Base-by-base conservation (phyloP, 192 early-diverging fungal species). In the Rhizoclosmatium sp. region DNA sequence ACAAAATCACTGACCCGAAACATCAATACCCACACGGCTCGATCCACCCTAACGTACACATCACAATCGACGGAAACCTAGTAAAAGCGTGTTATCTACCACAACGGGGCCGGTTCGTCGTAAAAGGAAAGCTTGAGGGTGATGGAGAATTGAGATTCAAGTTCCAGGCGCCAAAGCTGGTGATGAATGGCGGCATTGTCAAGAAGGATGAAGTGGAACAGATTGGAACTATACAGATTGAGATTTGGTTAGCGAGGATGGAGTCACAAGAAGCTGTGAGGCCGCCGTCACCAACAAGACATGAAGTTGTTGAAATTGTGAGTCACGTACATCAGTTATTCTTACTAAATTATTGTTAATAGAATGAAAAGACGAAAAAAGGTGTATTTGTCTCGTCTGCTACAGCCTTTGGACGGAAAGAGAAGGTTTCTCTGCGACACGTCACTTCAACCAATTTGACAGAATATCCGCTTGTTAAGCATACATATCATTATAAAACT, bases 331-430 rank as follows among this genome's bases (percentile, higher is more conserved):
- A 19, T 56, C 39, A 39, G 16, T 47, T 54, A 19, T 47, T 68
- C 4, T 42, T 47, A 16, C 47, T 68, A 12, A n/a, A 23, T n/a
- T 10, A 1, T 1, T 42, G 46, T n/a, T 58, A 1, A 31, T n/a
- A 71, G 69, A 71, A 71, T 49, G 69, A 71, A 71, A 49, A 58
- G 31, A 16, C 69, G 21, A 71, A 71, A 41, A 71, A 71, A 71
- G 69, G 69, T 23, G 69, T 71, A 10, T 71, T 71, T 21, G 48
- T 71, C 12, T 71, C 69, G 0, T 4, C 69, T 19, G 40, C 69
- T 21, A 71, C 69, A 1, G 56, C 14, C 47, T 62, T 40, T 62
- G 21, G 19, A 7, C 0, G 4, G 4, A 40, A 62, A 62, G 21
- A 7, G 23, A 62, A 62, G 19, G 7, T 40, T 62, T 9, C 23